Base-by-base conservation (phyloP, 495 filamentous ascomycete species). In the Xylaria acuta region DNA sequence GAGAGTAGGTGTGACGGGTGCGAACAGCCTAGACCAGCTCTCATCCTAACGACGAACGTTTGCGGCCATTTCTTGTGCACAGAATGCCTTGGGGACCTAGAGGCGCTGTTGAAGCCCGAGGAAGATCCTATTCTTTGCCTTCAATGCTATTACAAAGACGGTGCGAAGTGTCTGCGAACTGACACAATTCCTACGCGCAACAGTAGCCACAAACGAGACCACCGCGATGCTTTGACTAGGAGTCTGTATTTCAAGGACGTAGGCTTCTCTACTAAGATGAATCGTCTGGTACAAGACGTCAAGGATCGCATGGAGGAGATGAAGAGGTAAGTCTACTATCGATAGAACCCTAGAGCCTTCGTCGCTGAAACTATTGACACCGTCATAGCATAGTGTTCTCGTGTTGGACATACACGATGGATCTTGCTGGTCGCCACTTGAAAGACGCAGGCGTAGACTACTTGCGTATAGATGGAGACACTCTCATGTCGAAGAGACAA, bases 331-430 rank as follows among this genome's bases (percentile, higher is more conserved):
- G 32, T 59, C 18, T 22, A 25, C 60, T 64, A 2, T 27, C 6
- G 8, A 2, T 27, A 43, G 8, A 30, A 25, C 32, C 1, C 30
- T 68, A 20, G 30, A 38, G 12, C 51, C 20, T 41, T 34, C 8
- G 22, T 54, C 9, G 12, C 41, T 58, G 41, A 64, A 63, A 25
- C 56, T 62, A 30, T 30, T 64, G 38, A 64, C 60, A 64, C 22
- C 25, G n/a, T 5, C 38, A 47, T 64, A 88, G 86, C 51, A 83
- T 88, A 65, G 78, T 88, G 5, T 88, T 88, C 70, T 87, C 86
- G 6, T 85, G 77, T 73, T 88, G 86, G 86, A 88, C 83, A 3
- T 76, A 76, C 20, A 84, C 83, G 27, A 75, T 87, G 16, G 78
- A 86, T 63, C 75, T 87, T 30, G 74, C 86, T 16, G 76, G 69